These are phyloP conservation scores for Paraphoma sp. DNA, from an alignment of 2,329 filamentous ascomycete genomes.

Conservation along the genomic window DNA sequence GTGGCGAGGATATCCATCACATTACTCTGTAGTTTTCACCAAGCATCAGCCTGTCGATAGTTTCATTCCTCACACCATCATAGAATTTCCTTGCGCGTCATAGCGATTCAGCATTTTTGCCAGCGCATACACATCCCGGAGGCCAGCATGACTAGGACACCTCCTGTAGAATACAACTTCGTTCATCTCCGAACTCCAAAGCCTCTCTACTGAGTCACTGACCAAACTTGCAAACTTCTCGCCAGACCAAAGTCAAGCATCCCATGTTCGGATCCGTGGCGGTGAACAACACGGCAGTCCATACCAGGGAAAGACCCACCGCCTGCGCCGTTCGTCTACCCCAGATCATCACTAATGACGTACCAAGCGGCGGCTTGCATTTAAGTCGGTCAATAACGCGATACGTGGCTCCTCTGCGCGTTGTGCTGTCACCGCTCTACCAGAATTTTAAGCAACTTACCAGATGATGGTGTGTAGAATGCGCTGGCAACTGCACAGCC, in stretches of 20 bases:
- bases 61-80: conserved; percentile 12
- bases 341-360: conserved; percentile 35
- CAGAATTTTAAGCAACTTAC: conserved; percentile 5
- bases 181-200: conserved; percentile 20
- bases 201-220: conserved; percentile 16
- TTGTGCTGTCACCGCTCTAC: conserved; percentile 29
- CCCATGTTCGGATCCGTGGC: conserved; percentile 28
- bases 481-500: conserved; percentile 31
- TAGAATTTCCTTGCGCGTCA: conserved; percentile 20
- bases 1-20: conserved; percentile 28
- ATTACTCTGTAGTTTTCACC: conserved; percentile 18
- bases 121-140: conserved; percentile 17
- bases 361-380: conserved; percentile 22
- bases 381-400: conserved; percentile 29
- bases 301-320: conserved; percentile 17
- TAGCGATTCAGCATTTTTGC: conserved; percentile 20
- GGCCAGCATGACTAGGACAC: conserved; percentile 15
- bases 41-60: conserved; percentile 19
- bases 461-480: conserved; percentile 26
- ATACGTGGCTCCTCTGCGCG: conserved; percentile 33
- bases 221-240: conserved; percentile 16
- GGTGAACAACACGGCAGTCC: conserved; percentile 32
- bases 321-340: conserved; percentile 25
- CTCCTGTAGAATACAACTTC: conserved; percentile 16
- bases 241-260: conserved; percentile 22